Evolutionary conservation across 1,284 basidiomycete genomes (phyloP), one percentile per base, ranked within the genome.

Genomic region (Pseudozyma sp.): DNA sequence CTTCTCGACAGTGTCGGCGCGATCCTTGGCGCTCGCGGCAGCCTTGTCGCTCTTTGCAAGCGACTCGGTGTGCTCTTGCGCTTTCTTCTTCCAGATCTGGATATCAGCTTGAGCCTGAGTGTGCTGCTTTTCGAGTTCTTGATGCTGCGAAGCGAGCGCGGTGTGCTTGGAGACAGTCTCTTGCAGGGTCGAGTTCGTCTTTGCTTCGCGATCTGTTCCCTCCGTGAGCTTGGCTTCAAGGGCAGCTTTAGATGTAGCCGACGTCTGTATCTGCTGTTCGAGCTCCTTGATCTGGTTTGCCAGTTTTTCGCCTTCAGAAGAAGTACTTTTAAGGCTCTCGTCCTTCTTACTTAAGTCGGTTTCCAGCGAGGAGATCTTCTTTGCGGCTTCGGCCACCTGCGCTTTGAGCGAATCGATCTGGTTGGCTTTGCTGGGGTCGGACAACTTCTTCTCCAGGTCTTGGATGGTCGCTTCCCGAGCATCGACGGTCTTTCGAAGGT

Each of bases 401-500:
- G 50, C 50, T 45, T 67, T 51, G 0, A 75, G 44, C 24, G 55
- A 30, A 1, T 72, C 61, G 54, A 67, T 68, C 55, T 78, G 60
- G 14, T 71, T 68, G 17, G 58, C 61, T 44, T 72, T 59, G 55
- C 56, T 75, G 8, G 59, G 61, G 33, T 75, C 73, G 5, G 66
- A 56, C 0, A 77, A 66, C 52, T 73, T 63, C 39, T 35, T 67
- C 42, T 77, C 56, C 19, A 77, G 65, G 17, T 69, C 66, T 16
- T 54, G 24, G 16, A 69, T 54, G 17, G 58, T 52, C 11, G 46
- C 37, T 9, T 73, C 60, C 7, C 33, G 47, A 29, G 17, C 42
- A 11, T 45, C 13, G 37, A 67, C 54, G 7, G 49, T 45, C 19
- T 60, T 47, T 16, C 54, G 57, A 3, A 73, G 57, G 3, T 73